A percentile compares a stretch with the other conserved stretches of the same genome.
Conservation (phyloP, 805 yeast species). For the Lipomyces orientalis region DNA sequence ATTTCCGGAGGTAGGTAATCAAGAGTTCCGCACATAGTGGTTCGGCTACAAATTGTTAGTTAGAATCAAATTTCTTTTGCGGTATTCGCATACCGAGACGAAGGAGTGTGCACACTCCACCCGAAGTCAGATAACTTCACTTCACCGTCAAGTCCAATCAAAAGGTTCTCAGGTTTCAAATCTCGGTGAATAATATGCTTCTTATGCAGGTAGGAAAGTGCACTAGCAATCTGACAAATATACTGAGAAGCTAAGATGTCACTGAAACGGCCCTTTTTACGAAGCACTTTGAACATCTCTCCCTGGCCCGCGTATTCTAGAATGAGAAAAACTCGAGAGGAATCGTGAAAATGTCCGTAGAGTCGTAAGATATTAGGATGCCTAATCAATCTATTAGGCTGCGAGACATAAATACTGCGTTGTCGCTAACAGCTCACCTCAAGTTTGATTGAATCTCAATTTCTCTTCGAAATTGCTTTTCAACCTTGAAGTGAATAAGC, state of each 20-base stretch:
- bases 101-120: constrained; percentile 82
- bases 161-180: constrained; percentile 90
- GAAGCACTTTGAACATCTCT: constrained; percentile 77
- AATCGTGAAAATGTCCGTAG: constrained; percentile 85
- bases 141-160: constrained; percentile 74
- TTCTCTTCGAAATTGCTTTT: constrained; percentile 85
- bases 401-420: background rate
- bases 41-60: constrained; percentile 50
- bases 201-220: constrained; percentile 75
- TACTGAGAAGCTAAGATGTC: constrained; percentile 77
- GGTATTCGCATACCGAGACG: constrained; percentile 42
- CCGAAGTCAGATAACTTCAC: constrained; percentile 93
- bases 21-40: constrained; percentile 91
- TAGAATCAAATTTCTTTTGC: background rate
- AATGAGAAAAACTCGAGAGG: constrained; percentile 76
- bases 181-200: constrained; percentile 89
- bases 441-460: constrained; percentile 86
- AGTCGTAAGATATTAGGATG: constrained; percentile 83
- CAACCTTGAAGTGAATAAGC: constrained; percentile 72
- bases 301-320: constrained; percentile 87
- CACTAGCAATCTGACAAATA: constrained; percentile 81
- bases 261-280: constrained; percentile 68
- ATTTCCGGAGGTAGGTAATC: constrained; percentile 96
- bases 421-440: constrained; percentile 24
- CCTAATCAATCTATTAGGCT: constrained; percentile 36